These are phyloP conservation scores for Penicillium fuscoglaucum DNA, from an alignment of 2,329 filamentous ascomycete genomes.

Conservation along the genomic window DNA sequence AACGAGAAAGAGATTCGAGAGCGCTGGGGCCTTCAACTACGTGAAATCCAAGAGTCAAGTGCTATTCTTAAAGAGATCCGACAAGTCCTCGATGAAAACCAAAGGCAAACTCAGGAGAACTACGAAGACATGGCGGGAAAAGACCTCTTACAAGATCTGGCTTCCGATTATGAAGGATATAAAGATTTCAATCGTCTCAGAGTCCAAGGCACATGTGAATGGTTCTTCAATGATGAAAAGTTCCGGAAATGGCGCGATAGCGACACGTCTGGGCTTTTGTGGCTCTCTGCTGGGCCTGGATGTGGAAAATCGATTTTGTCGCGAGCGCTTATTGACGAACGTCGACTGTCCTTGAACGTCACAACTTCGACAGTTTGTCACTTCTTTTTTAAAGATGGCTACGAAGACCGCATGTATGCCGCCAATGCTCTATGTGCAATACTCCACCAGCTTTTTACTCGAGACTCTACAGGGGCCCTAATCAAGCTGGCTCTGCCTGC, in stretches of 20 bases:
- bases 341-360: constrained; percentile 19
- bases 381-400: constrained; percentile 40
- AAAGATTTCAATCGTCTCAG: neutral
- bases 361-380: constrained; percentile 31
- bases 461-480: neutral
- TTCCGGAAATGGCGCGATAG: constrained; percentile 29
- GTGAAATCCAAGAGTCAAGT: neutral
- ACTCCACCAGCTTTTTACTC: neutral
- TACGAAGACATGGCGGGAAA: neutral
- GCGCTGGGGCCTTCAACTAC: neutral
- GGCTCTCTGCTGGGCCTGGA: constrained; percentile 33
- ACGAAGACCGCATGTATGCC: constrained; percentile 16
- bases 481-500: neutral
- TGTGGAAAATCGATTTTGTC: constrained; percentile 32
- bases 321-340: constrained; percentile 32
- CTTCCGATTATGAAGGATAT: neutral
- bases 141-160: neutral
- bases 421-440: neutral
- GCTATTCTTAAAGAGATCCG: neutral
- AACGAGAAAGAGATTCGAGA: neutral
- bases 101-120: neutral
- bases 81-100: neutral
- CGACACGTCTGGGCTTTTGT: constrained; percentile 21
- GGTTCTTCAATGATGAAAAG: constrained; percentile 29
- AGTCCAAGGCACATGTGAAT: constrained; percentile 31